phyloP scores from a whole-genome alignment of 305 asterid species.

The Caryopteris hybrid region DNA sequence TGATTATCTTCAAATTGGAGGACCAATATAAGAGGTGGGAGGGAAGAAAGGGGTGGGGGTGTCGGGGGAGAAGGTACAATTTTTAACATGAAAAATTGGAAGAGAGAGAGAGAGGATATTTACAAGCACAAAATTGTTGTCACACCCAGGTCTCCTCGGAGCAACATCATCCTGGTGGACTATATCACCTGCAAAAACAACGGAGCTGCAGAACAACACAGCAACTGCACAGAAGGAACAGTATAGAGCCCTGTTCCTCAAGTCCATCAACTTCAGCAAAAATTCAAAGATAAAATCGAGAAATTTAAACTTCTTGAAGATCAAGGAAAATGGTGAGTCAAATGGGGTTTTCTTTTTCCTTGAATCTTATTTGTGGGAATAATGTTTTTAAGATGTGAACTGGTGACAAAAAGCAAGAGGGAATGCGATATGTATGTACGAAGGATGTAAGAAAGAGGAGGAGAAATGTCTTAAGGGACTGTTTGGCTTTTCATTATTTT shows the following conservation, averaged over 20 bases:
- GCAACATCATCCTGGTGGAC: slow-evolving; percentile 86
- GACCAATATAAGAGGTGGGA: too few species aligned
- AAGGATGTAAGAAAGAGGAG: slow-evolving; percentile 26
- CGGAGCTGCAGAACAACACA: slow-evolving; percentile 42
- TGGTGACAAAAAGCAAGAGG: slow-evolving; percentile 25
- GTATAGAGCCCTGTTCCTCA: slow-evolving; percentile 36
- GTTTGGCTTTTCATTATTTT: slow-evolving; percentile 19
- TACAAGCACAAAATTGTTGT: slow-evolving; percentile 88
- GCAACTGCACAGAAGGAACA: slow-evolving; percentile 39
- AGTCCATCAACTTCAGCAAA: slow-evolving; percentile 37
- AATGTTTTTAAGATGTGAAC: slow-evolving; percentile 27
- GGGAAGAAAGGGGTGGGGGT: too few species aligned
- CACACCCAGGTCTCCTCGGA: slow-evolving; percentile 83
- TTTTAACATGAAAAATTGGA: background rate
- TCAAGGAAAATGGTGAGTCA: slow-evolving; percentile 30
- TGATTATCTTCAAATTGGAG: background rate
- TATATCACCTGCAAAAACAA: slow-evolving; percentile 72
- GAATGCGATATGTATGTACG: slow-evolving; percentile 29
- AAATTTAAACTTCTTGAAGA: slow-evolving; percentile 8
- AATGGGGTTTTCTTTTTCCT: background rate
- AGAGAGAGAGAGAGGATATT: slow-evolving; percentile 9
- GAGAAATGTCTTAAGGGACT: slow-evolving; percentile 14
- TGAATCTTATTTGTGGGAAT: slow-evolving; percentile 8
- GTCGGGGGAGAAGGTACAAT: background rate
- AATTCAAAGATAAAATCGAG: background rate